Conservation (phyloP, 345 rosid genomes). For the Acer negundo region DNA sequence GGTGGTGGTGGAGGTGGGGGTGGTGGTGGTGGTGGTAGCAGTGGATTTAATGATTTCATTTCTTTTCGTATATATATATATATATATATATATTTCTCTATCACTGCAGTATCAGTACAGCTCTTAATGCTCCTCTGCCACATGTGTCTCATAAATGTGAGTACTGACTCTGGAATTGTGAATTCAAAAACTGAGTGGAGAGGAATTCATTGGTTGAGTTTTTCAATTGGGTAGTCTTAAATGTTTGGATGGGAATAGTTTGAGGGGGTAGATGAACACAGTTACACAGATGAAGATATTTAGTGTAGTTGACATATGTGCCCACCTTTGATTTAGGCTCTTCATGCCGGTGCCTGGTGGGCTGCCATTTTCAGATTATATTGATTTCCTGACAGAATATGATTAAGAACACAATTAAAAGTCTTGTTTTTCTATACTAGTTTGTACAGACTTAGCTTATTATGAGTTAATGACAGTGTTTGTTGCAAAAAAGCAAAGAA, state of each 20-base stretch:
- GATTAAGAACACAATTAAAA: not conserved
- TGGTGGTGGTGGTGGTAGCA: conserved; percentile 30
- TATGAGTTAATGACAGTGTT: not conserved
- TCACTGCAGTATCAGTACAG: conserved; percentile 30
- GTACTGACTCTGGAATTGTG: conserved; percentile 17
- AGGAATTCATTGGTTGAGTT: conserved; percentile 14
- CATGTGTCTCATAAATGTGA: conserved; percentile 51
- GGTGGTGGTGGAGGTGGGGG: conserved; percentile 22
- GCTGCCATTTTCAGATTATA: conserved; percentile 21
- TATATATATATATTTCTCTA: not conserved
- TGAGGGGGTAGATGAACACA: conserved; percentile 31
- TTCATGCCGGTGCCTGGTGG: conserved; percentile 29
- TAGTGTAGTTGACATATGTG: conserved; percentile 25
- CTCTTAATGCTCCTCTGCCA: conserved; percentile 40
- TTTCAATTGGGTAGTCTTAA: conserved; percentile 23
- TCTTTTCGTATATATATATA: not conserved
- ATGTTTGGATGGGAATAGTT: conserved; percentile 29
- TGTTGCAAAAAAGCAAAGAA: not conserved
- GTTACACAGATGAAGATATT: conserved; percentile 35
- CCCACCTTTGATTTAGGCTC: conserved; percentile 37
- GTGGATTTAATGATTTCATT: conserved; percentile 25
- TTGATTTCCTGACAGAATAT: conserved; percentile 6
- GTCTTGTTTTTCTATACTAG: not conserved
- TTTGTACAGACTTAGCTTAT: not conserved
- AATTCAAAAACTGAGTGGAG: conserved; percentile 26